phyloP scores from a whole-genome alignment of 2,329 filamentous ascomycete species.

The Scedosporium boydii region DNA sequence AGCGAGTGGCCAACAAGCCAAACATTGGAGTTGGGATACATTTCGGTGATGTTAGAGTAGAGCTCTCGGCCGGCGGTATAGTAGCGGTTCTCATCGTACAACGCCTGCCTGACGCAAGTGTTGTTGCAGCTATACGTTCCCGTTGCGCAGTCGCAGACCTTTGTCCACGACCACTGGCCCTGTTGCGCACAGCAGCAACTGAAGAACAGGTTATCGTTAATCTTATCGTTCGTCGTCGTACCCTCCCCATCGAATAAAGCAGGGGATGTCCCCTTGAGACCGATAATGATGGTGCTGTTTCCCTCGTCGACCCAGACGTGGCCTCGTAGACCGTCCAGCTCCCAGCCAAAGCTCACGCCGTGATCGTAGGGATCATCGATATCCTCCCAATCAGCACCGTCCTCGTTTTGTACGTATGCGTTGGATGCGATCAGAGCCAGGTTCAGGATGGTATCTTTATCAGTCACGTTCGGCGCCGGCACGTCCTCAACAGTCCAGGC shows the following conservation, averaged over 20 bases:
- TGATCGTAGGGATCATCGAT: constrained; percentile 74
- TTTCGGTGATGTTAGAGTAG: constrained; percentile 81
- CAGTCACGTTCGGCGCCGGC: constrained; percentile 68
- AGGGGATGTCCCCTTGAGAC: constrained; percentile 80
- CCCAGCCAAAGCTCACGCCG: constrained; percentile 86
- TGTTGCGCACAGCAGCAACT: constrained; percentile 96
- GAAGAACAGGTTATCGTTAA: constrained; percentile 97
- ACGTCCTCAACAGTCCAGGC: constrained; percentile 81
- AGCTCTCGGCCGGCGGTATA: constrained; percentile 83
- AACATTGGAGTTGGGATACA: constrained; percentile 76
- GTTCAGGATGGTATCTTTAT: constrained; percentile 74
- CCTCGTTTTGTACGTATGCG: constrained; percentile 71
- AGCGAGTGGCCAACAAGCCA: constrained; percentile 92
- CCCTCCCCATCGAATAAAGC: constrained; percentile 95
- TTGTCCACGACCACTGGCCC: constrained; percentile 79
- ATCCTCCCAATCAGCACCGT: constrained; percentile 72
- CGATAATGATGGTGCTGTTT: constrained; percentile 83
- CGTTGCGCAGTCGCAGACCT: constrained; percentile 88
- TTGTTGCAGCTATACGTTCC: constrained; percentile 85
- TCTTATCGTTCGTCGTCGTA: constrained; percentile 93
- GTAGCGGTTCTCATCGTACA: constrained; percentile 79
- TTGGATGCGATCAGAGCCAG: constrained; percentile 84
- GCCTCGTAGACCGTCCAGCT: constrained; percentile 76
- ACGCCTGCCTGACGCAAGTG: constrained; percentile 69
- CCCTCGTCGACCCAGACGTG: constrained; percentile 83